A percentile compares a stretch with the other conserved stretches of the same genome.
These are phyloP conservation scores for Cyclocybe aegerita DNA, from an alignment of 768 basidiomycete species.

Conservation along the genomic window DNA sequence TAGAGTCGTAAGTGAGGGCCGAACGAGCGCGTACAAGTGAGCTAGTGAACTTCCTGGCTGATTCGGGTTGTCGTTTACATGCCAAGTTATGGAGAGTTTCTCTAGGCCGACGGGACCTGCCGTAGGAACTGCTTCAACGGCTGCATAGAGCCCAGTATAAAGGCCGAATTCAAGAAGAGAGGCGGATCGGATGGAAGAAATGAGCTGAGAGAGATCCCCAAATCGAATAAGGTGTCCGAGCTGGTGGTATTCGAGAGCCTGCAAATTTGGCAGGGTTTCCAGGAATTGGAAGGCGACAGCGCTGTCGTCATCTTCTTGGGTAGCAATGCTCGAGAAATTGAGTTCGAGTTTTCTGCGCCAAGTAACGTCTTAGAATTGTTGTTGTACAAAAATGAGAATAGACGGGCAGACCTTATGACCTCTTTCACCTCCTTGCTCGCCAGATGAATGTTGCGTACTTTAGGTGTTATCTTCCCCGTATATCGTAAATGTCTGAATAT, in stretches of 20 bases:
- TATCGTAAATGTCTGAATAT: constrained; percentile 5
- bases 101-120: constrained; percentile 5
- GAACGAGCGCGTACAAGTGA: constrained; percentile 1
- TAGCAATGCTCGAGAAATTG: neutral
- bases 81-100: constrained; percentile 6
- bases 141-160: neutral
- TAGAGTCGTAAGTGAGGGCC: constrained; percentile 6
- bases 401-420: constrained; percentile 3
- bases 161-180: constrained; percentile 6
- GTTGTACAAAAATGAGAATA: neutral
- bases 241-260: neutral
- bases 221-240: neutral
- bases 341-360: constrained; percentile 2
- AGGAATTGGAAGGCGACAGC: constrained; percentile 3
- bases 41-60: neutral
- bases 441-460: constrained; percentile 1
- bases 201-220: neutral
- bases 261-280: constrained; percentile 5
- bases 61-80: neutral
- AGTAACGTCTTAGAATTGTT: neutral
- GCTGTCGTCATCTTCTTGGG: neutral
- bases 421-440: constrained; percentile 5
- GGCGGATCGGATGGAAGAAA: constrained; percentile 2
- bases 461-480: neutral
- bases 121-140: neutral